phyloP scores from a whole-genome alignment of 2,329 filamentous ascomycete genomes.

The Colletotrichum sp. region DNA sequence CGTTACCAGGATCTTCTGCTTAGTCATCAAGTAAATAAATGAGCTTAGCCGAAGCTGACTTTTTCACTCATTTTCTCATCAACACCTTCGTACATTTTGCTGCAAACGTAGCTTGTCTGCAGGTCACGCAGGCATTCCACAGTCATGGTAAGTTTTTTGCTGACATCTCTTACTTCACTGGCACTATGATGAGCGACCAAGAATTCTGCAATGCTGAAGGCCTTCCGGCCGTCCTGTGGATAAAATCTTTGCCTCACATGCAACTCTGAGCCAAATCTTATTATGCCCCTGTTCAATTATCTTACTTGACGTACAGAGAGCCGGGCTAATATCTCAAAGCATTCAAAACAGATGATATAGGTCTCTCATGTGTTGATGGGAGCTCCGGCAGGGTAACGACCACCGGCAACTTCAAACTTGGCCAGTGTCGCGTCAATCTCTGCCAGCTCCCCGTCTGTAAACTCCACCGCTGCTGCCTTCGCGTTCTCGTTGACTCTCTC shows the following conservation, averaged over 20 bases:
- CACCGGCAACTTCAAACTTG: slow-evolving; percentile 52
- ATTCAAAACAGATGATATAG: background rate
- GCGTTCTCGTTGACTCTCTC: slow-evolving; percentile 67
- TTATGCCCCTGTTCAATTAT: background rate
- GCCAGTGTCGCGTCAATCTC: slow-evolving; percentile 55
- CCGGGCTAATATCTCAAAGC: background rate
- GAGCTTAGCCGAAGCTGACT: background rate
- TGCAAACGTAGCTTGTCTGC: background rate
- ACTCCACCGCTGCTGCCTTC: slow-evolving; percentile 49
- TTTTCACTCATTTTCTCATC: background rate
- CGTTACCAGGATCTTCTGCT: background rate
- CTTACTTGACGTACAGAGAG: background rate
- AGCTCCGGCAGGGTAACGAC: slow-evolving; percentile 47
- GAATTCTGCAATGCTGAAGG: slow-evolving; percentile 58
- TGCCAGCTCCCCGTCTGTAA: slow-evolving; percentile 55
- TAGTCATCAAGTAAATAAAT: slow-evolving; percentile 11
- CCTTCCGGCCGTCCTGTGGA: slow-evolving; percentile 33
- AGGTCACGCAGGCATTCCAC: background rate
- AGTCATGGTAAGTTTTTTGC: slow-evolving; percentile 26
- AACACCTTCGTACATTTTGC: background rate
- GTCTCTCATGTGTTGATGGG: slow-evolving; percentile 40
- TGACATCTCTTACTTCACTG: slow-evolving; percentile 26
- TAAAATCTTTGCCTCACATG: slow-evolving; percentile 28
- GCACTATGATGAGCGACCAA: slow-evolving; percentile 32
- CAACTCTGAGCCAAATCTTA: slow-evolving; percentile 11